Evolutionary conservation across 345 rosid genomes (phyloP).

Genomic region (Draba incana): DNA sequence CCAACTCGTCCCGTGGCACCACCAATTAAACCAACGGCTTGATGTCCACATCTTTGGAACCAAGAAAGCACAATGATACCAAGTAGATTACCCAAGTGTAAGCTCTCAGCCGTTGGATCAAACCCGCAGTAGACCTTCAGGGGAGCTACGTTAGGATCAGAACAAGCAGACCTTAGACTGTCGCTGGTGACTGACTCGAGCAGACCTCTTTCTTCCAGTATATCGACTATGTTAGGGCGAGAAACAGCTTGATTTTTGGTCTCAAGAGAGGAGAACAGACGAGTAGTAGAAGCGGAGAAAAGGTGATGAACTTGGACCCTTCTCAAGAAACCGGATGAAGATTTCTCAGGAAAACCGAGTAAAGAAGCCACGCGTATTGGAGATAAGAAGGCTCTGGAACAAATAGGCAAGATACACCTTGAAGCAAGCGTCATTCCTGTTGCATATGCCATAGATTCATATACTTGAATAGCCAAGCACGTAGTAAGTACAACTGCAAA

Average conservation of each 20-base stretch:
- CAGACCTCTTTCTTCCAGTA: slow-evolving; percentile 79
- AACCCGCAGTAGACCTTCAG: slow-evolving; percentile 89
- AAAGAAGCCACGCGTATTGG: slow-evolving; percentile 41
- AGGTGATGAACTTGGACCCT: slow-evolving; percentile 30
- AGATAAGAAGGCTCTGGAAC: slow-evolving; percentile 42
- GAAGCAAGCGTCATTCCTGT: slow-evolving; percentile 45
- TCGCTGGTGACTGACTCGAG: slow-evolving; percentile 84
- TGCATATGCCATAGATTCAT: slow-evolving; percentile 42
- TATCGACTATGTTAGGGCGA: slow-evolving; percentile 62
- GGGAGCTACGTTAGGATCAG: slow-evolving; percentile 46
- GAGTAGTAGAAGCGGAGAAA: slow-evolving; percentile 33
- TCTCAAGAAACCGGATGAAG: slow-evolving; percentile 34
- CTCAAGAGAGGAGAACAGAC: slow-evolving; percentile 45
- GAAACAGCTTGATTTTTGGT: slow-evolving; percentile 37
- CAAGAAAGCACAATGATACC: slow-evolving; percentile 94
- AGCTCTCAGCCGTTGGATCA: slow-evolving; percentile 93
- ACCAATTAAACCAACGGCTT: slow-evolving; percentile 82
- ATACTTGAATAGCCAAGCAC: slow-evolving; percentile 24
- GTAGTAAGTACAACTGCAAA: slow-evolving; percentile 15
- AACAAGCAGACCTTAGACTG: slow-evolving; percentile 67
- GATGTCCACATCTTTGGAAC: slow-evolving; percentile 91
- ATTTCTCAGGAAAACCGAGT: slow-evolving; percentile 24
- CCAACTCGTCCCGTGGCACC: slow-evolving; percentile 95
- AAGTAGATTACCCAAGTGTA: slow-evolving; percentile 90
- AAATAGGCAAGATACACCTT: slow-evolving; percentile 43